Evolutionary conservation across 352 stramenopile species (phyloP), one percentile per base, ranked within the genome.

Genomic region (Phytophthora sp.): DNA sequence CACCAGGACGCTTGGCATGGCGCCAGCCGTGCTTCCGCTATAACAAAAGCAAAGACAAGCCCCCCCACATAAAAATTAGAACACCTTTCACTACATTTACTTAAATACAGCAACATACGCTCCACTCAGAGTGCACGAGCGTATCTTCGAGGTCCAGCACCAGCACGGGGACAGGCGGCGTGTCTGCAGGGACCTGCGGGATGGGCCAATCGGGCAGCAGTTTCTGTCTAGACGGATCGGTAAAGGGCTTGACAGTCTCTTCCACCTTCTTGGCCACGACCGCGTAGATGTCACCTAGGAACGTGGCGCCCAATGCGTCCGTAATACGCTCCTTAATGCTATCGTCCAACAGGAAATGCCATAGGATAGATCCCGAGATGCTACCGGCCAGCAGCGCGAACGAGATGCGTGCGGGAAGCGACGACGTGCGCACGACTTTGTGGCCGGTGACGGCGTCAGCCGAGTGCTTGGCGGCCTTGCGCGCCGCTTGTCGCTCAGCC

Each of bases 181-280:
- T 94, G 47, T 88, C 76, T 29, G 86, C 76, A 13, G 85, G 87
- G 47, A 95, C 82, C 58, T 91, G 77, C 26, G 82, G 84, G 35
- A 95, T 92, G 27, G 87, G 87, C 87, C 87, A 95, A 62, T 95
- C 86, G n/a, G 88, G 88, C 62, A 96, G 64, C 35, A 96, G 68
- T 66, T 96, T 94, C 26, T 81, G 77, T 46, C 87, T 78, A 29
- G 82, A 91, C n/a, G 88, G 88, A 13, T 94, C 83, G 24, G 84
- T 94, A 63, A 90, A 94, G 6, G 86, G 88, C 44, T 84, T 83
- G 50, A 86, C 74, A 23, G 81, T 74, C 54, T 94, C 81, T 55
- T 88, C 77, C 54, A 94, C 73, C 54, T 94, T 87, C 27, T 71
- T 79, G 13, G 77, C 77, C 23, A 84, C 33, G 23, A 87, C 69